Percentiles rank a stretch among this genome's conserved stretches.
Evolutionary conservation across 1,284 basidiomycete species (phyloP).

Genomic region (Microstroma glucosiphilum): DNA sequence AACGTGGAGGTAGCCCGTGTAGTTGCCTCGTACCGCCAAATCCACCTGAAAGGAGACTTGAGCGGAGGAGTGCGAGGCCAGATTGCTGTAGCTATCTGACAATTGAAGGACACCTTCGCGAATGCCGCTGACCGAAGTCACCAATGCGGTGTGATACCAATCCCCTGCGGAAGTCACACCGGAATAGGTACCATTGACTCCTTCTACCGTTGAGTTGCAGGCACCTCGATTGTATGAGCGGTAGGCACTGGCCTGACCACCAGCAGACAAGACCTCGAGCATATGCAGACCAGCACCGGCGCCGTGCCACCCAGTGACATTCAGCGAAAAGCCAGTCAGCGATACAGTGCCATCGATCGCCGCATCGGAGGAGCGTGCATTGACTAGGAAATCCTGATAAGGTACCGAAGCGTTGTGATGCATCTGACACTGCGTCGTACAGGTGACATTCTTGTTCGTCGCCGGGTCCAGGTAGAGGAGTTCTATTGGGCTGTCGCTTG

Average conservation of each 20-base stretch:
- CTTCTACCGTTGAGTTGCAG: slow-evolving; percentile 28
- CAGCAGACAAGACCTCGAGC: slow-evolving; percentile 81
- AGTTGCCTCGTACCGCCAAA: slow-evolving; percentile 77
- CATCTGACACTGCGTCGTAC: slow-evolving; percentile 50
- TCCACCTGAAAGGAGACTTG: slow-evolving; percentile 80
- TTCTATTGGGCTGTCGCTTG: slow-evolving; percentile 74
- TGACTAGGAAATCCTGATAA: slow-evolving; percentile 84
- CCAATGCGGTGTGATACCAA: slow-evolving; percentile 35
- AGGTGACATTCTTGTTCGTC: slow-evolving; percentile 64
- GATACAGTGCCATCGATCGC: slow-evolving; percentile 54
- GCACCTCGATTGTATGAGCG: slow-evolving; percentile 36
- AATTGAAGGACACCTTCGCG: slow-evolving; percentile 68
- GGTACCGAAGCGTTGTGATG: slow-evolving; percentile 59
- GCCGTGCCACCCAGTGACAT: slow-evolving; percentile 70
- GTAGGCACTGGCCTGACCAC: slow-evolving; percentile 52
- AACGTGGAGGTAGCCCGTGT: slow-evolving; percentile 74
- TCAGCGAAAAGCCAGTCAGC: slow-evolving; percentile 67
- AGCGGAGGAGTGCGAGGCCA: slow-evolving; percentile 61
- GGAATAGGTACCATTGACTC: slow-evolving; percentile 33
- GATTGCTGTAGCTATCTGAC: slow-evolving; percentile 62
- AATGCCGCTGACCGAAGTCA: slow-evolving; percentile 43
- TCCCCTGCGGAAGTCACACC: slow-evolving; percentile 31
- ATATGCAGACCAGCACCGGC: slow-evolving; percentile 75
- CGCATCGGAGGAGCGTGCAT: slow-evolving; percentile 40
- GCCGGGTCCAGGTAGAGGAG: slow-evolving; percentile 71